Conservation (phyloP, 768 basidiomycete genomes). For the Rhodotorula sphaerocarpa region DNA sequence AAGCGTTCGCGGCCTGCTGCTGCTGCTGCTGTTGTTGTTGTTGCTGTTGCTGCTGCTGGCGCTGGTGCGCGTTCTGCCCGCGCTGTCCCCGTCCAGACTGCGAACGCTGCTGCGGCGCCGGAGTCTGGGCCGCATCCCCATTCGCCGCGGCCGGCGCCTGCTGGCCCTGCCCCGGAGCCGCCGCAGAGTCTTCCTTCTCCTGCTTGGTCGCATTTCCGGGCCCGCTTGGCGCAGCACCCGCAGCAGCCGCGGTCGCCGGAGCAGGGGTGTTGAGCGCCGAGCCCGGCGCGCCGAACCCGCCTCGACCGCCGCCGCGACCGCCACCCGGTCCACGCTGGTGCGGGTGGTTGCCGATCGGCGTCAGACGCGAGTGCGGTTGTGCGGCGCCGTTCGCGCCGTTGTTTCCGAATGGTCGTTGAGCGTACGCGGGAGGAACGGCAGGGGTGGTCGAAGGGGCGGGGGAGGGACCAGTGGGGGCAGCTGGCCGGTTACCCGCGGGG, state of each 20-base stretch:
- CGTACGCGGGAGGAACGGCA: neutral
- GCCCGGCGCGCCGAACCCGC: neutral
- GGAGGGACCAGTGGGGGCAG: neutral
- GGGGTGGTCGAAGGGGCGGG: neutral
- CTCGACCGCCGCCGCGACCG: slow-evolving; percentile 1
- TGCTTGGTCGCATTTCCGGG: neutral
- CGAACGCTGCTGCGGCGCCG: neutral
- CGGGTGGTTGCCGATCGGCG: neutral
- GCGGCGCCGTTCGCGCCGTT: neutral
- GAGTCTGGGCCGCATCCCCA: neutral
- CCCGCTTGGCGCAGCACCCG: neutral
- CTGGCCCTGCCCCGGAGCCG: no score
- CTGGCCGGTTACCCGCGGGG: neutral
- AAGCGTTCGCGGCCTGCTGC: neutral
- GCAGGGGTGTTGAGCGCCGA: no score
- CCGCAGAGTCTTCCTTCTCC: neutral
- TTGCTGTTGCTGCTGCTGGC: neutral
- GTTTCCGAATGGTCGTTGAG: neutral
- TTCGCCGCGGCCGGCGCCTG: neutral
- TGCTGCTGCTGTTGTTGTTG: neutral
- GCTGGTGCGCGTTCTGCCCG: neutral
- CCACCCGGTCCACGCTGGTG: slow-evolving; percentile 2
- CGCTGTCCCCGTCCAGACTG: neutral
- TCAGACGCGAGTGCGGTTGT: neutral
- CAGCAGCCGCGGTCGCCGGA: no score